Conservation (phyloP, 2,329 filamentous ascomycete genomes). For the Elsinoe arachidis region DNA sequence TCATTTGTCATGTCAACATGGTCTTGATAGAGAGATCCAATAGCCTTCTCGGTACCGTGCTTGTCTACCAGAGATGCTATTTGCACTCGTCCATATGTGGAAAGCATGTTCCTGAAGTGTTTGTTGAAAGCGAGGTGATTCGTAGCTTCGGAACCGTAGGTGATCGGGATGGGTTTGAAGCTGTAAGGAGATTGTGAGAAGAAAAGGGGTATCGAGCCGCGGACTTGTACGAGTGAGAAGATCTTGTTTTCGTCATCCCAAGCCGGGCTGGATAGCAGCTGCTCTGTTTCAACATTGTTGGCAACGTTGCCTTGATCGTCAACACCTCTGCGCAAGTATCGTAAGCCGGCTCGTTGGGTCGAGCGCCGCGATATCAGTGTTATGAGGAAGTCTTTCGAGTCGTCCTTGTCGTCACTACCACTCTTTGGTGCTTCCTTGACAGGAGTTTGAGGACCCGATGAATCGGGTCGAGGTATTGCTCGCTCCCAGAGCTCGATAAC, state of each 20-base stretch:
- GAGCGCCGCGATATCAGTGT: conserved; percentile 88
- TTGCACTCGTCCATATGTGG: conserved; percentile 68
- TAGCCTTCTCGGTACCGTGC: conserved; percentile 67
- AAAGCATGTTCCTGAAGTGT: conserved; percentile 64
- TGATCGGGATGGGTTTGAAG: conserved; percentile 73
- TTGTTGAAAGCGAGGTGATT: conserved; percentile 71
- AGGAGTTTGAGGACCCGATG: background rate
- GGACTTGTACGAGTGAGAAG: conserved; percentile 77
- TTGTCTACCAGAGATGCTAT: conserved; percentile 83
- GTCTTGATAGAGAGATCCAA: conserved; percentile 67
- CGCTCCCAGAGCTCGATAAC: conserved; percentile 17
- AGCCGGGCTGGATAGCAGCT: conserved; percentile 66
- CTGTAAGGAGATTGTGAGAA: conserved; percentile 94
- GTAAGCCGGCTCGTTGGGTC: conserved; percentile 72
- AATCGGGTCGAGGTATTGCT: conserved; percentile 3
- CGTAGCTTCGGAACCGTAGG: conserved; percentile 70
- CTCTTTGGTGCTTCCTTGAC: conserved; percentile 14
- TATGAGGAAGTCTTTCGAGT: conserved; percentile 53
- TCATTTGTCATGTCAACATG: conserved; percentile 59
- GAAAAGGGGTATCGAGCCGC: conserved; percentile 88
- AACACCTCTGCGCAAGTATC: conserved; percentile 82
- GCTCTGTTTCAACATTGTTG: conserved; percentile 91
- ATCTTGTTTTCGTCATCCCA: conserved; percentile 56
- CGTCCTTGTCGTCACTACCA: conserved; percentile 13
- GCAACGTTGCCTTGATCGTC: conserved; percentile 84